These are phyloP conservation scores for Leucocoprinus sp. DNA, from an alignment of 768 basidiomycete species.

Conservation along the genomic window DNA sequence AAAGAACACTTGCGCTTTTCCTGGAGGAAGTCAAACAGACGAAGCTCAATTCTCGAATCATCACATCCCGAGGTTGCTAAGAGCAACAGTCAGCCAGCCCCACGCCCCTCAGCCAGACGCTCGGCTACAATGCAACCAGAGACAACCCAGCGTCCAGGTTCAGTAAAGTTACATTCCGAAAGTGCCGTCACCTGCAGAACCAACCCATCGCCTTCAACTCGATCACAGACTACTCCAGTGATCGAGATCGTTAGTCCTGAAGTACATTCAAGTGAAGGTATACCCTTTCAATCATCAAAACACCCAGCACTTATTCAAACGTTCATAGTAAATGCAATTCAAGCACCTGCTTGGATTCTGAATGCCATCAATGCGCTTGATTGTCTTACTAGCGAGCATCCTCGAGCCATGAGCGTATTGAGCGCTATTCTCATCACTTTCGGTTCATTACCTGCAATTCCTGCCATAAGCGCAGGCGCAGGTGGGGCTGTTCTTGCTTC, in stretches of 20 bases:
- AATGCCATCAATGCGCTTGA: slow-evolving; percentile 73
- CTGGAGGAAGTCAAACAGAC: slow-evolving; percentile 25
- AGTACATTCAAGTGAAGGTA: slow-evolving; percentile 18
- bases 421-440: slow-evolving; percentile 76
- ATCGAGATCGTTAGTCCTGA: slow-evolving; percentile 14
- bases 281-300: slow-evolving; percentile 3
- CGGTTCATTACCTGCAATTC: slow-evolving; percentile 65
- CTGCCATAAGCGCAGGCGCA: slow-evolving; percentile 58
- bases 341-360: slow-evolving; percentile 69
- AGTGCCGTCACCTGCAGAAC: slow-evolving; percentile 19
- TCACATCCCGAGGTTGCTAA: neutral
- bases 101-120: neutral
- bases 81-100: neutral
- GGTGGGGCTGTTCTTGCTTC: slow-evolving; percentile 70
- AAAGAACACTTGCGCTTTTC: slow-evolving; percentile 13
- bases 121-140: slow-evolving; percentile 16
- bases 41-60: slow-evolving; percentile 14
- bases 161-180: slow-evolving; percentile 22
- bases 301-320: slow-evolving; percentile 8
- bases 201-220: slow-evolving; percentile 18
- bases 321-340: slow-evolving; percentile 30
- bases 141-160: slow-evolving; percentile 16
- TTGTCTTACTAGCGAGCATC: slow-evolving; percentile 67
- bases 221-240: slow-evolving; percentile 14
- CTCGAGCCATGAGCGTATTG: slow-evolving; percentile 62